A percentile compares a stretch with the other conserved stretches of the same genome.
phyloP scores from a whole-genome alignment of 306 rosid species.

The Cicer judaicum region DNA sequence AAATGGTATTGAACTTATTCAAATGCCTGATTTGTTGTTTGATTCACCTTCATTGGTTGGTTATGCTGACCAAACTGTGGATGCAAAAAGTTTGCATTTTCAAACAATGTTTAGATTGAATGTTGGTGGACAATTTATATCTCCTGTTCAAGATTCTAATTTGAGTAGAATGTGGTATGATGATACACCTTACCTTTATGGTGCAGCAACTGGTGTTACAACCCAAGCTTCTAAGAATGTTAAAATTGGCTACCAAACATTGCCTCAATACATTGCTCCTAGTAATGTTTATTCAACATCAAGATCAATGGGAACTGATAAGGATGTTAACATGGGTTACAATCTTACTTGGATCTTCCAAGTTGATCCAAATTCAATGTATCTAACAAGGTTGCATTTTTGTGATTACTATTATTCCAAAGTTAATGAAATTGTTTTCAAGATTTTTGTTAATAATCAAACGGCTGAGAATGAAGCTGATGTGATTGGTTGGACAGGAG shows the following conservation, averaged over 20 bases:
- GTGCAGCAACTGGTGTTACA: conserved; percentile 50
- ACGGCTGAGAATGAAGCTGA: conserved; percentile 51
- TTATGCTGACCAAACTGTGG: conserved; percentile 35
- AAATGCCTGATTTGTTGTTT: conserved; percentile 50
- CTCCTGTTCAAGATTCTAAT: conserved; percentile 54
- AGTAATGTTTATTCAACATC: conserved; percentile 46
- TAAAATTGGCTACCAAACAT: conserved; percentile 36
- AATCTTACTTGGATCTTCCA: conserved; percentile 63
- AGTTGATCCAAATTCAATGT: conserved; percentile 56
- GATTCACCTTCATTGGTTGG: conserved; percentile 44
- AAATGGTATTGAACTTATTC: conserved; percentile 52
- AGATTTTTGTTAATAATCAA: conserved; percentile 54
- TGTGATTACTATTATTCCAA: conserved; percentile 47
- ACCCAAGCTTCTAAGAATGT: conserved; percentile 32
- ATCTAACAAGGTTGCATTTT: conserved; percentile 56
- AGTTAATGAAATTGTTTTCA: conserved; percentile 50
- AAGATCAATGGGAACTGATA: conserved; percentile 49
- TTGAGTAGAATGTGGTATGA: conserved; percentile 58
- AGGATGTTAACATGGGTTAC: conserved; percentile 44
- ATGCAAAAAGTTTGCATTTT: conserved; percentile 28
- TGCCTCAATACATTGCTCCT: conserved; percentile 57
- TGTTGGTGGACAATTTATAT: conserved; percentile 59
- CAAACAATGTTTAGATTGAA: conserved; percentile 62
- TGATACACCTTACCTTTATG: conserved; percentile 53
- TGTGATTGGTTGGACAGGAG: conserved; percentile 53